These are phyloP conservation scores for Albizia julibrissin DNA, from an alignment of 306 rosid species.

Conservation along the genomic window DNA sequence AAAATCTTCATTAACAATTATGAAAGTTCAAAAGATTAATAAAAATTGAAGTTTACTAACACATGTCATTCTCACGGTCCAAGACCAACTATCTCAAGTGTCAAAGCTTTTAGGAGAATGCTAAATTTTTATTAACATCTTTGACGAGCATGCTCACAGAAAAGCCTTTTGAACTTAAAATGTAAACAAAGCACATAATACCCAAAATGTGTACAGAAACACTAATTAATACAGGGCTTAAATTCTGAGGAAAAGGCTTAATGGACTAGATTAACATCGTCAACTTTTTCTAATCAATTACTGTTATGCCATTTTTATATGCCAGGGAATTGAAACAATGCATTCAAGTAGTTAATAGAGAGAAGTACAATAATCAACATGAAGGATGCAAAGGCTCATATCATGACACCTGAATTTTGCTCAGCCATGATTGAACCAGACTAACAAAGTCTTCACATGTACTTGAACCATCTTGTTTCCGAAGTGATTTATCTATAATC, in stretches of 20 bases:
- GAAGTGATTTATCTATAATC: constrained; percentile 77
- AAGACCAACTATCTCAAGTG: background rate
- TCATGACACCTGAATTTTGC: constrained; percentile 75
- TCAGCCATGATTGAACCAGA: constrained; percentile 82
- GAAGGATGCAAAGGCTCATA: constrained; percentile 27
- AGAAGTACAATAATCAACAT: background rate
- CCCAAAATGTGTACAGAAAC: background rate
- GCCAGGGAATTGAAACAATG: background rate
- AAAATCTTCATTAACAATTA: background rate
- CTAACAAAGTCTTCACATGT: constrained; percentile 88
- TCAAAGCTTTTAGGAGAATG: background rate
- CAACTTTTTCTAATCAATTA: background rate
- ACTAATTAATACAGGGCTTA: constrained; percentile 1
- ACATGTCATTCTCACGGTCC: constrained; percentile 4
- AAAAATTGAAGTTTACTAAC: background rate
- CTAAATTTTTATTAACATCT: background rate
- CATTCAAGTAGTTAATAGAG: background rate
- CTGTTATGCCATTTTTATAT: background rate
- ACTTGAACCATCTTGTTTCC: constrained; percentile 65
- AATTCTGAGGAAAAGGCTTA: background rate
- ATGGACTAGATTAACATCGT: background rate
- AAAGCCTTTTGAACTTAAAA: background rate
- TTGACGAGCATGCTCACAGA: background rate
- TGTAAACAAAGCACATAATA: background rate
- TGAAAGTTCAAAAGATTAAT: constrained; percentile 13